Evolutionary conservation across 192 early-diverging fungal genomes (phyloP).

Genomic region (Thoreauomyces humboldtii): DNA sequence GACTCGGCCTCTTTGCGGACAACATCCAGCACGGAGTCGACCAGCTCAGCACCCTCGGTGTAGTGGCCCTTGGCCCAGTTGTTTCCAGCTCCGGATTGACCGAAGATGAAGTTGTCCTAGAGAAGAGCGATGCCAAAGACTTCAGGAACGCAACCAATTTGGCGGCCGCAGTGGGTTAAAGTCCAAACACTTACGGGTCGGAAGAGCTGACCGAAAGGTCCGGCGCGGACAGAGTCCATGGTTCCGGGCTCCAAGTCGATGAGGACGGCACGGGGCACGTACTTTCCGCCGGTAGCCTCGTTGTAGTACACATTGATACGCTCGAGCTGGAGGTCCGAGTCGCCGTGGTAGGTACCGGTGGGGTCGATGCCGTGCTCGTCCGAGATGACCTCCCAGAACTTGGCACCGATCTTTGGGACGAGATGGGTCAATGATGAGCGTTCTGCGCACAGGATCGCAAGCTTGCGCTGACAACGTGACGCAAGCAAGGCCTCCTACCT

Average conservation of each 20-base stretch:
- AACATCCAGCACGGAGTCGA: slow-evolving; percentile 92
- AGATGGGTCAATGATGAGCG: no score
- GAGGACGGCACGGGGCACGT: slow-evolving; percentile 79
- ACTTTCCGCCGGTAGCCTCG: slow-evolving; percentile 70
- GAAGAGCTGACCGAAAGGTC: slow-evolving; percentile 85
- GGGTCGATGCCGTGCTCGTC: slow-evolving; percentile 87
- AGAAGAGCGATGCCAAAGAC: background rate
- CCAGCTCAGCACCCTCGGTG: slow-evolving; percentile 98
- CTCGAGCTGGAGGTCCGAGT: slow-evolving; percentile 86
- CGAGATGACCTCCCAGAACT: slow-evolving; percentile 94
- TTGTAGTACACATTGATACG: slow-evolving; percentile 99
- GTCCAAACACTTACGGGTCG: slow-evolving; percentile 67
- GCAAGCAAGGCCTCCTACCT: no score
- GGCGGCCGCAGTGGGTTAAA: no score
- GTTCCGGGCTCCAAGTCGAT: slow-evolving; percentile 97
- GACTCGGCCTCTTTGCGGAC: slow-evolving; percentile 95
- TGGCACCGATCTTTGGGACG: slow-evolving; percentile 71
- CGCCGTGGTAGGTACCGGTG: slow-evolving; percentile 80
- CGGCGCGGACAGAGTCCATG: slow-evolving; percentile 84
- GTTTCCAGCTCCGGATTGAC: slow-evolving; percentile 96
- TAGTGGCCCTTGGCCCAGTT: slow-evolving; percentile 99
- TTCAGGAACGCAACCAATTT: no score
- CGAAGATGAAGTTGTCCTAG: slow-evolving; percentile 91
- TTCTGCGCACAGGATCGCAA: no score
- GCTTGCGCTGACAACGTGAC: no score